Evolutionary conservation across 768 basidiomycete species (phyloP).

Genomic region (Favolaschia claudopus): DNA sequence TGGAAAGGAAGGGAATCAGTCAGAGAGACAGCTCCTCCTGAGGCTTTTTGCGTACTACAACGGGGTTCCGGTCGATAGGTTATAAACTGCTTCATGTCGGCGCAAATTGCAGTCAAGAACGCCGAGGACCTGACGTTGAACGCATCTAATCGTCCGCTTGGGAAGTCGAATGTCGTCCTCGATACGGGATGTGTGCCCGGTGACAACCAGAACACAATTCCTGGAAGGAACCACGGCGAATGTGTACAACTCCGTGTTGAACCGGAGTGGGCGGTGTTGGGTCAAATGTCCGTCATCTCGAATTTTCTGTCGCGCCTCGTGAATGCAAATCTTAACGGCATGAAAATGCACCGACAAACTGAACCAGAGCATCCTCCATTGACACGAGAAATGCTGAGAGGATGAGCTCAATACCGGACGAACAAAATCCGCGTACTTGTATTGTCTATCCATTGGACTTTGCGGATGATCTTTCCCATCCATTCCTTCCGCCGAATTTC

Average conservation of each 20-base stretch:
- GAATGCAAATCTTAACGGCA: not conserved
- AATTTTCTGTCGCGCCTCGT: not conserved
- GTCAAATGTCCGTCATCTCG: not conserved
- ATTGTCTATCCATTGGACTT: slow-evolving; percentile 10
- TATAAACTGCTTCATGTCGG: not conserved
- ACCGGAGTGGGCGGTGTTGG: not conserved
- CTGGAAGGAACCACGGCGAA: slow-evolving; percentile 14
- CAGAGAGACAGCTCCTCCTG: too few species aligned
- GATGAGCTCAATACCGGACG: not conserved
- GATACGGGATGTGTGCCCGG: slow-evolving; percentile 10
- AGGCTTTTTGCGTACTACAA: not conserved
- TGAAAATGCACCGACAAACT: slow-evolving; percentile 5
- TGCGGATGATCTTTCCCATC: slow-evolving; percentile 13
- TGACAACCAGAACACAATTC: slow-evolving; percentile 12
- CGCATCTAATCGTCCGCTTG: slow-evolving; percentile 1
- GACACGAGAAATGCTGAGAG: slow-evolving; percentile 10
- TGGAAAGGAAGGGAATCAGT: not conserved
- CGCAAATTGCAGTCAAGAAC: not conserved
- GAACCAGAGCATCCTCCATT: slow-evolving; percentile 7
- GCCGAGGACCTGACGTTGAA: slow-evolving; percentile 1
- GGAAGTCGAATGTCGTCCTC: slow-evolving; percentile 14
- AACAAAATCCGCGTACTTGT: not conserved
- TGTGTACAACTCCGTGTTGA: slow-evolving; percentile 8
- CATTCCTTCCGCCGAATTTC: slow-evolving; percentile 18
- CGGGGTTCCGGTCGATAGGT: not conserved